These are phyloP conservation scores for Orbilia brochopaga DNA, from an alignment of 2,329 filamentous ascomycete species.

Conservation along the genomic window DNA sequence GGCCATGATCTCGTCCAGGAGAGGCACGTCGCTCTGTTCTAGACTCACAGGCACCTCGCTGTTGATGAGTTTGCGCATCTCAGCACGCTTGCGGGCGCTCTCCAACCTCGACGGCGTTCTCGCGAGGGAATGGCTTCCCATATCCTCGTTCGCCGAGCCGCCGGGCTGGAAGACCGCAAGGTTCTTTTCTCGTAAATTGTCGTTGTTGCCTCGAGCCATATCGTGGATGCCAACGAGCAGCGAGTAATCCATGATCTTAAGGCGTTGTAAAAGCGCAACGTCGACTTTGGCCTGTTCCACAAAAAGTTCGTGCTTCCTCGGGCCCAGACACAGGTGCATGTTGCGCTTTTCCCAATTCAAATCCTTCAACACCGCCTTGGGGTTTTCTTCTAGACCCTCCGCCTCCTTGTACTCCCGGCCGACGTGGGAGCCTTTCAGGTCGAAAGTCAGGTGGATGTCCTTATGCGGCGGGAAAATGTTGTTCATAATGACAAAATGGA, in stretches of 20 bases:
- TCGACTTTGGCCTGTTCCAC: conserved; percentile 87
- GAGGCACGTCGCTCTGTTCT: conserved; percentile 77
- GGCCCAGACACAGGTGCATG: conserved; percentile 83
- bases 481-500: conserved; percentile 99
- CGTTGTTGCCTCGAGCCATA: conserved; percentile 85
- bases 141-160: conserved; percentile 70
- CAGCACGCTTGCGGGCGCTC: conserved; percentile 85
- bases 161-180: conserved; percentile 67
- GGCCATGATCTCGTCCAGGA: conserved; percentile 78
- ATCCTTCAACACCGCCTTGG: conserved; percentile 91
- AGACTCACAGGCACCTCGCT: conserved; percentile 92
- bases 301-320: conserved; percentile 85
- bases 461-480: conserved; percentile 97
- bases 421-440: conserved; percentile 94
- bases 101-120: conserved; percentile 93
- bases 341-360: conserved; percentile 92
- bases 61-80: conserved; percentile 89
- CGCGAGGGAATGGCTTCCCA: conserved; percentile 71
- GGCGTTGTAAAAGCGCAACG: conserved; percentile 80
- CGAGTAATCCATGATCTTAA: conserved; percentile 99
- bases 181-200: conserved; percentile 87
- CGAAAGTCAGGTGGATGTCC: conserved; percentile 96
- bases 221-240: conserved; percentile 94
- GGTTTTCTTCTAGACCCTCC: conserved; percentile 86
- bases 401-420: conserved; percentile 88